Percentiles rank a stretch among this genome's conserved stretches.
Conservation (phyloP, 306 rosid species). For the Luffa aegyptiaca region DNA sequence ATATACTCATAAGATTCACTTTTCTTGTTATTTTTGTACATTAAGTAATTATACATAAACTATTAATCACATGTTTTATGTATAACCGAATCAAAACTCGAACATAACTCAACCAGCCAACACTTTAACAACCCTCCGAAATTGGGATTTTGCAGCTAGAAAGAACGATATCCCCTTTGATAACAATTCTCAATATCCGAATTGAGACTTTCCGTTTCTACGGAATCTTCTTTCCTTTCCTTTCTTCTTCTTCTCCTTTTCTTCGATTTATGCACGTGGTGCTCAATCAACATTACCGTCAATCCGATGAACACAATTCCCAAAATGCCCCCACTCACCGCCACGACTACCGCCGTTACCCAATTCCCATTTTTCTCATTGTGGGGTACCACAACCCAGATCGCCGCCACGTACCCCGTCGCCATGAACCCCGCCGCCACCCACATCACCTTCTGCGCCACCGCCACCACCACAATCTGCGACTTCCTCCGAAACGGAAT, state of each 20-base stretch:
- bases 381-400: conserved; percentile 53
- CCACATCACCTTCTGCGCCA: conserved; percentile 74
- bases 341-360: conserved; percentile 30
- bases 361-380: conserved; percentile 16
- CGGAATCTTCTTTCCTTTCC: not conserved
- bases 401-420: conserved; percentile 48
- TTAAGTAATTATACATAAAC: no score
- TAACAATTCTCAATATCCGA: conserved; percentile 56
- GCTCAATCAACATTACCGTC: conserved; percentile 35
- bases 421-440: conserved; percentile 59
- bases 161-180: conserved; percentile 53
- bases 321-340: conserved; percentile 39
- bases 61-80: no score
- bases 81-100: no score
- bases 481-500: conserved; percentile 55
- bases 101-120: no score
- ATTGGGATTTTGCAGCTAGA: conserved; percentile 13
- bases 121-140: no score
- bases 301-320: conserved; percentile 41
- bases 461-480: conserved; percentile 26
- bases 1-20: no score
- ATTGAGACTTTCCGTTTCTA: conserved; percentile 28
- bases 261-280: conserved; percentile 35
- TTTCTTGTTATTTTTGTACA: no score
- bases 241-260: not conserved